Evolutionary conservation across 305 asterid genomes (phyloP).

Genomic region (Andrographis paniculata): DNA sequence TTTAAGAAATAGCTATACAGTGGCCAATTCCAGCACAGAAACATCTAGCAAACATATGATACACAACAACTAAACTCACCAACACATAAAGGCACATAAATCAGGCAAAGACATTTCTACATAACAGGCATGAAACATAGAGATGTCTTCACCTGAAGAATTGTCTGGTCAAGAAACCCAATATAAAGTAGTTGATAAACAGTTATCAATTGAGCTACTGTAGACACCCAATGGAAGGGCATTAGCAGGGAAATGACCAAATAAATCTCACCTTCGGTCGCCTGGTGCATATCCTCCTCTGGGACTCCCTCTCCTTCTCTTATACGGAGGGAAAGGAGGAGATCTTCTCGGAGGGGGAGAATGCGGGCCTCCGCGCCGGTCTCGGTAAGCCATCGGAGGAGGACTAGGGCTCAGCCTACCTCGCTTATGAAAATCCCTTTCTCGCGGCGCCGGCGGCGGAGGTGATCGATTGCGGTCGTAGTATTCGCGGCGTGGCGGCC

Average conservation of each 20-base stretch:
- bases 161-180: not conserved
- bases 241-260: constrained; percentile 2
- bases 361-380: constrained; percentile 65
- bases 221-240: too few species aligned
- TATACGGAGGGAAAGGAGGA: constrained; percentile 76
- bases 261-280: constrained; percentile 61
- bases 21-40: too few species aligned
- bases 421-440: constrained; percentile 67
- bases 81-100: not conserved
- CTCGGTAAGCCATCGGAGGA: constrained; percentile 75
- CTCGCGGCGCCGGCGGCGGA: constrained; percentile 39
- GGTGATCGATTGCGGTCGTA: constrained; percentile 79
- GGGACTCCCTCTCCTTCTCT: constrained; percentile 83
- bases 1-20: too few species aligned
- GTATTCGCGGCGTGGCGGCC: constrained; percentile 62
- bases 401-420: constrained; percentile 78
- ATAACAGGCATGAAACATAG: not conserved
- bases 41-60: not conserved
- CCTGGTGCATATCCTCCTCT: constrained; percentile 84
- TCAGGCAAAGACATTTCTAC: not conserved
- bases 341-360: constrained; percentile 78
- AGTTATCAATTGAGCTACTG: not conserved
- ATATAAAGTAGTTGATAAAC: not conserved
- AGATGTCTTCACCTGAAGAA: not conserved
- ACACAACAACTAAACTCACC: not conserved